Conservation (phyloP, 495 filamentous ascomycete genomes). For the Mycothermus thermophilus region DNA sequence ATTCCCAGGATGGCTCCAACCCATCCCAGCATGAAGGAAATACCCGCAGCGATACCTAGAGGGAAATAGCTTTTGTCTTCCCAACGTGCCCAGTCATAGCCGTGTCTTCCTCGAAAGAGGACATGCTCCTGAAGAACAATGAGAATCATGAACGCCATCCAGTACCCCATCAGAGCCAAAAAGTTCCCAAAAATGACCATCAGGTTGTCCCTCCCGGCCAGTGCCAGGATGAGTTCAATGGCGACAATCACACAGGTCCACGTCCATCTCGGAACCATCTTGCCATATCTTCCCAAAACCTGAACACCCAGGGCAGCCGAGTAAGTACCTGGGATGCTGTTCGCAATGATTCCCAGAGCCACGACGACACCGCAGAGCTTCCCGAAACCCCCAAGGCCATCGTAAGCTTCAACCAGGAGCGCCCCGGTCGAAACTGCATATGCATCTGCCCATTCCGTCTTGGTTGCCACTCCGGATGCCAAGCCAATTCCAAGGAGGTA, state of each 20-base stretch:
- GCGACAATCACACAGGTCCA: conserved; percentile 49
- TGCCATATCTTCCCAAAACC: conserved; percentile 43
- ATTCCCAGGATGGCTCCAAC: conserved; percentile 54
- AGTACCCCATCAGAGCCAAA: conserved; percentile 61
- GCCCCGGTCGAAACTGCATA: conserved; percentile 48
- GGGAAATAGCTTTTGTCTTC: conserved; percentile 45
- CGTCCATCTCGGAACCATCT: conserved; percentile 44
- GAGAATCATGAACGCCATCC: conserved; percentile 51
- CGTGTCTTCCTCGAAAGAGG: conserved; percentile 40
- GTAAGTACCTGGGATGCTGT: conserved; percentile 57
- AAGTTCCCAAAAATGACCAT: conserved; percentile 59
- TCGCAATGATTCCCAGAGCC: conserved; percentile 57
- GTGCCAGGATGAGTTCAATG: conserved; percentile 48
- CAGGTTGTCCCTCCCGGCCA: conserved; percentile 47
- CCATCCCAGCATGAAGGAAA: conserved; percentile 56
- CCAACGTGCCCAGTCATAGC: conserved; percentile 51
- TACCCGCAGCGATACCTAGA: conserved; percentile 46
- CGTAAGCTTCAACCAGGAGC: conserved; percentile 53
- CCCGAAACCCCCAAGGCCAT: conserved; percentile 50
- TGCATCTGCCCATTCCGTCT: conserved; percentile 38
- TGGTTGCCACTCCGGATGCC: conserved; percentile 41
- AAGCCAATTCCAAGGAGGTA: conserved; percentile 62
- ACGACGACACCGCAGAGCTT: conserved; percentile 61
- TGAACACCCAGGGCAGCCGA: conserved; percentile 57
- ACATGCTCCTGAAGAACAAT: conserved; percentile 51